Evolutionary conservation across 345 rosid species (phyloP).

Genomic region (Eutrema japonicum): DNA sequence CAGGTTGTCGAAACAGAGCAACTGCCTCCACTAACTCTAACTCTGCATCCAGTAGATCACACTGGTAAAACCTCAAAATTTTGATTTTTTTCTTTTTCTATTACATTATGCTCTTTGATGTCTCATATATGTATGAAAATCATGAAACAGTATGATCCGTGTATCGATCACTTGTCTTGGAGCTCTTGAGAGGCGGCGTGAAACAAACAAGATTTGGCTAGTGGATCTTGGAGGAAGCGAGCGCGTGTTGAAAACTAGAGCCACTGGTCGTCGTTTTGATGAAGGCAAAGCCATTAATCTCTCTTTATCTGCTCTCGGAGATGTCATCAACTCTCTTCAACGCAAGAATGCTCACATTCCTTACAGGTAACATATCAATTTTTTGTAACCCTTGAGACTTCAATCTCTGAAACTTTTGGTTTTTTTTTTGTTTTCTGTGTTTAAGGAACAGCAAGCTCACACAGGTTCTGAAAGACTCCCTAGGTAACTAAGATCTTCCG

Average conservation of each 20-base stretch:
- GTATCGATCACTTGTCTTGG: slow-evolving; percentile 58
- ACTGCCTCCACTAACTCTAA: slow-evolving; percentile 82
- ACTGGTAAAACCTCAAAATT: slow-evolving; percentile 55
- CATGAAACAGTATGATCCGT: slow-evolving; percentile 67
- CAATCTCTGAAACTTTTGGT: not conserved
- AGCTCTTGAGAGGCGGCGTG: slow-evolving; percentile 69
- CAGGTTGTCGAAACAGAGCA: slow-evolving; percentile 76
- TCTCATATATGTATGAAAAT: not conserved
- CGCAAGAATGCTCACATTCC: slow-evolving; percentile 70
- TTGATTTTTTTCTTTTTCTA: not conserved
- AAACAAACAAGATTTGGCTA: slow-evolving; percentile 72
- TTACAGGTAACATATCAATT: slow-evolving; percentile 54
- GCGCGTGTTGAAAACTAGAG: slow-evolving; percentile 81
- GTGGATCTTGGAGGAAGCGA: slow-evolving; percentile 90
- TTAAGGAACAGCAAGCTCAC: slow-evolving; percentile 90
- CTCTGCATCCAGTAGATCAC: slow-evolving; percentile 75
- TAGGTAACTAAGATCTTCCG: slow-evolving; percentile 53
- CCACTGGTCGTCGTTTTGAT: slow-evolving; percentile 79
- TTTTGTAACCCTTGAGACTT: slow-evolving; percentile 9
- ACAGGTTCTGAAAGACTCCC: slow-evolving; percentile 79
- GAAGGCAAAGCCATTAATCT: slow-evolving; percentile 92
- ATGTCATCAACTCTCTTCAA: slow-evolving; percentile 79
- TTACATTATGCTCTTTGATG: slow-evolving; percentile 13
- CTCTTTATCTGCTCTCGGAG: slow-evolving; percentile 82
- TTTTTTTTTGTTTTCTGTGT: slow-evolving; percentile 9